Evolutionary conservation across 768 basidiomycete genomes (phyloP).

Genomic region (Russula griseocarnosa): DNA sequence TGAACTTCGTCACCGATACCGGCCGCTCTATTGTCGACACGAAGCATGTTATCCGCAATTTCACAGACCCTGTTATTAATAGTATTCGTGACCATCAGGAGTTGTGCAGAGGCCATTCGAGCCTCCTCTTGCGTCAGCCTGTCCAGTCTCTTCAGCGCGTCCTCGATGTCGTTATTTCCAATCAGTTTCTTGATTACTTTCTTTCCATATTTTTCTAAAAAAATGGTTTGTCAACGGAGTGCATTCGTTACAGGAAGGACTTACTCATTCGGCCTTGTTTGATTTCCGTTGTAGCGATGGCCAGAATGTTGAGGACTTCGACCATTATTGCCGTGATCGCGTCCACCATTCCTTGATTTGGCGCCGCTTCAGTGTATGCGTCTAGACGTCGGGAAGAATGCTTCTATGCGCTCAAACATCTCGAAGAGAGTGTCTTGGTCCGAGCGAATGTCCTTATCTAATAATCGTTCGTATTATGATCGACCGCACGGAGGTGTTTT

Average conservation of each 20-base stretch:
- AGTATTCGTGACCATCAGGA: neutral
- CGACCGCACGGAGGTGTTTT: neutral
- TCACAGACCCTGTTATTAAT: too few relatives aligned
- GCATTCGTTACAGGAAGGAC: neutral
- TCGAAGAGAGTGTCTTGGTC: neutral
- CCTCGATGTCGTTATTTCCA: neutral
- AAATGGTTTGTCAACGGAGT: neutral
- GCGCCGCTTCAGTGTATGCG: neutral
- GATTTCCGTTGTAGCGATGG: neutral
- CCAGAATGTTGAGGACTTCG: neutral
- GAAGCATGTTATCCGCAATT: too few relatives aligned
- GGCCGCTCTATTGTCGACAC: neutral
- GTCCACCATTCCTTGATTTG: neutral
- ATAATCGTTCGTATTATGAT: neutral
- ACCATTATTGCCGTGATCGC: neutral
- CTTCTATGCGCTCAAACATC: neutral
- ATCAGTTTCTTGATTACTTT: neutral
- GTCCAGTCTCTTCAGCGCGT: neutral
- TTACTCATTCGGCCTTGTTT: neutral
- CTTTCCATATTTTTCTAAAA: neutral
- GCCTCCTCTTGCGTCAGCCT: neutral
- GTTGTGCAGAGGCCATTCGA: neutral
- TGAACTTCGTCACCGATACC: neutral
- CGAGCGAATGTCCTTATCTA: neutral
- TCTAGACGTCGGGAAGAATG: neutral